Evolutionary conservation across 495 filamentous ascomycete genomes (phyloP).

Genomic region (Aspergillus wentii): DNA sequence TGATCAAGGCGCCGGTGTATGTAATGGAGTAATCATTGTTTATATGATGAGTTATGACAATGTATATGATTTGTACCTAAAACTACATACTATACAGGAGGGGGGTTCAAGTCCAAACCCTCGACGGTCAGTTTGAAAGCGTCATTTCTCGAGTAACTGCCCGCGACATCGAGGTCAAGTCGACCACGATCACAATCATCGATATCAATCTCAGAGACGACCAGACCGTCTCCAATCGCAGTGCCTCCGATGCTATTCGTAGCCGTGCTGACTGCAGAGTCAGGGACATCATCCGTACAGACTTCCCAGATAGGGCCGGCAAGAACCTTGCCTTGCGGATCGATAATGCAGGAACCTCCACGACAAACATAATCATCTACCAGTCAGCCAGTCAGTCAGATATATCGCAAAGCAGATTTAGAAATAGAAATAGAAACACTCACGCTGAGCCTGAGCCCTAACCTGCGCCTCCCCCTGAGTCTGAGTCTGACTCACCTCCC

Average conservation of each 20-base stretch:
- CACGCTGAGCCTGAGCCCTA: too few relatives aligned
- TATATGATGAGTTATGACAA: background rate
- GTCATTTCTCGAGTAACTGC: slow-evolving; percentile 78
- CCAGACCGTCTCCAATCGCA: slow-evolving; percentile 25
- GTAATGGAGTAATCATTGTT: slow-evolving; percentile 35
- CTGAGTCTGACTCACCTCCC: slow-evolving; percentile 10
- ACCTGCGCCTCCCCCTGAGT: too few relatives aligned
- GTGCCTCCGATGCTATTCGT: slow-evolving; percentile 3
- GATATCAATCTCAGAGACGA: slow-evolving; percentile 50
- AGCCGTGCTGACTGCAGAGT: slow-evolving; percentile 6
- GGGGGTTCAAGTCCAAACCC: slow-evolving; percentile 66
- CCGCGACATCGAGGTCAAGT: slow-evolving; percentile 66
- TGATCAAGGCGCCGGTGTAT: slow-evolving; percentile 92
- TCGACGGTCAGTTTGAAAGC: slow-evolving; percentile 73
- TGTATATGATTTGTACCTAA: background rate
- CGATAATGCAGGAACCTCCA: slow-evolving; percentile 80
- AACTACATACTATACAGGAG: background rate
- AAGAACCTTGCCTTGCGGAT: slow-evolving; percentile 70
- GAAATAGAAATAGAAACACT: background rate
- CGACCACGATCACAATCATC: slow-evolving; percentile 60
- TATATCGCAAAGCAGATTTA: background rate
- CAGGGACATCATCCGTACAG: slow-evolving; percentile 44
- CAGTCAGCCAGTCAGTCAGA: background rate
- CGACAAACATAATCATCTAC: slow-evolving; percentile 46
- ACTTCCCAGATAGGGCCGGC: slow-evolving; percentile 82